Evolutionary conservation across 108 stramenopile species (phyloP).

Genomic region (Nitzschia sp.): DNA sequence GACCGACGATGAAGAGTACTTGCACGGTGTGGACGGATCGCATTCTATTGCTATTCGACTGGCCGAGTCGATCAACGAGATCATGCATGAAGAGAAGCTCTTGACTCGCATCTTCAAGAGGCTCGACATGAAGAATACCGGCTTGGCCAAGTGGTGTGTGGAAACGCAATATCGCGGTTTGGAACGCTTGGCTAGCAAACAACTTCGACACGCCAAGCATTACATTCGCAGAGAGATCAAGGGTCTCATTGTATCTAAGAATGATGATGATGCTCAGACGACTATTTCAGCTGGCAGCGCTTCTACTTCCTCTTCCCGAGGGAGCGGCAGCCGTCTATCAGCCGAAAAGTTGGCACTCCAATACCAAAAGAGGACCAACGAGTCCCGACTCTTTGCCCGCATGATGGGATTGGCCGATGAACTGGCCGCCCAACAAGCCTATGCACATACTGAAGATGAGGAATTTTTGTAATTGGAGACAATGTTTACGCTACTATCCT

Average conservation of each 20-base stretch:
- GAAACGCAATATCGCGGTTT: not conserved
- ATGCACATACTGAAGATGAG: not conserved
- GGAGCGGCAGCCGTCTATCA: not conserved
- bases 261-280: not conserved
- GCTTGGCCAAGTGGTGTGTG: conserved; percentile 5
- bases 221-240: conserved; percentile 1
- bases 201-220: conserved; percentile 6
- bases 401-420: conserved; percentile 6
- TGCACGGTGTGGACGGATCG: not conserved
- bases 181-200: not conserved
- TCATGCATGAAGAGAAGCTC: not conserved
- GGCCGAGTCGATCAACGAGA: conserved; percentile 4
- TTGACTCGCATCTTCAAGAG: not conserved
- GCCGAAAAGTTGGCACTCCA: not conserved
- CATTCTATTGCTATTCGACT: conserved; percentile 2
- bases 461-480: not conserved
- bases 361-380: not conserved
- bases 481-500: no score
- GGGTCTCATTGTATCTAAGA: not conserved
- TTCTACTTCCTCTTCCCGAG: not conserved
- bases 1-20: not conserved
- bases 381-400: not conserved
- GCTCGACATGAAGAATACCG: conserved; percentile 7
- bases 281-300: not conserved
- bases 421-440: conserved; percentile 5